Conservation (phyloP, 106 monocot species). For the Dactylorhiza incarnata region DNA sequence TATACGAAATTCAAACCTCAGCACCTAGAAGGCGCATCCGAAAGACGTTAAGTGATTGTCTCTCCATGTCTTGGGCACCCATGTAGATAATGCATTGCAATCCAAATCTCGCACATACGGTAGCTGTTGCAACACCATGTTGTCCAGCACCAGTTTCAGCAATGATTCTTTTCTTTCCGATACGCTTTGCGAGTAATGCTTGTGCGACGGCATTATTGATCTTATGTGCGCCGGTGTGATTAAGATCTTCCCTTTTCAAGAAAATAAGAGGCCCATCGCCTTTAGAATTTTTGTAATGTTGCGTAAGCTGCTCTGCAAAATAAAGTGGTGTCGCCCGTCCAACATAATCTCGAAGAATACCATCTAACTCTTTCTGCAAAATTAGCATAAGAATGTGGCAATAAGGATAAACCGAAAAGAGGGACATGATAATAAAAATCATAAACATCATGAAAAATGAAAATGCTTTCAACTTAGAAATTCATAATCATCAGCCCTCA, state of each 20-base stretch:
- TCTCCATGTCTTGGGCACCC: slow-evolving; percentile 77
- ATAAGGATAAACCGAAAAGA: background rate
- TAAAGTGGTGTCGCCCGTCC: slow-evolving; percentile 68
- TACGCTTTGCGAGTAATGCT: slow-evolving; percentile 47
- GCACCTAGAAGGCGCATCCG: slow-evolving; percentile 69
- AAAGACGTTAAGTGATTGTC: slow-evolving; percentile 66
- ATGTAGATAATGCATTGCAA: slow-evolving; percentile 64
- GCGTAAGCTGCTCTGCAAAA: slow-evolving; percentile 57
- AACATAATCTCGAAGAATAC: slow-evolving; percentile 57
- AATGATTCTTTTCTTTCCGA: slow-evolving; percentile 60
- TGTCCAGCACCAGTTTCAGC: slow-evolving; percentile 85
- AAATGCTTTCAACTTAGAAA: too few relatives aligned
- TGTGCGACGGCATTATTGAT: slow-evolving; percentile 66
- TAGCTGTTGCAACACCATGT: slow-evolving; percentile 78
- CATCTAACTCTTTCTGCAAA: slow-evolving; percentile 47
- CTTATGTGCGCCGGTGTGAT: slow-evolving; percentile 68
- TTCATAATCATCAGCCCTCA: too few relatives aligned
- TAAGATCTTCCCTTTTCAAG: slow-evolving; percentile 66
- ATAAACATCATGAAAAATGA: too few relatives aligned
- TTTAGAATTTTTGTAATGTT: slow-evolving; percentile 41
- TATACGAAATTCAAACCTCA: slow-evolving; percentile 28
- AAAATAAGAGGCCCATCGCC: slow-evolving; percentile 55
- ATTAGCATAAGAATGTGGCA: background rate
- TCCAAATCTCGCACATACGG: slow-evolving; percentile 67
- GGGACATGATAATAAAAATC: too few relatives aligned